A percentile compares a stretch with the other conserved stretches of the same genome.
Conservation (phyloP, 106 monocot species). For the Apostasia shenzhenica region DNA sequence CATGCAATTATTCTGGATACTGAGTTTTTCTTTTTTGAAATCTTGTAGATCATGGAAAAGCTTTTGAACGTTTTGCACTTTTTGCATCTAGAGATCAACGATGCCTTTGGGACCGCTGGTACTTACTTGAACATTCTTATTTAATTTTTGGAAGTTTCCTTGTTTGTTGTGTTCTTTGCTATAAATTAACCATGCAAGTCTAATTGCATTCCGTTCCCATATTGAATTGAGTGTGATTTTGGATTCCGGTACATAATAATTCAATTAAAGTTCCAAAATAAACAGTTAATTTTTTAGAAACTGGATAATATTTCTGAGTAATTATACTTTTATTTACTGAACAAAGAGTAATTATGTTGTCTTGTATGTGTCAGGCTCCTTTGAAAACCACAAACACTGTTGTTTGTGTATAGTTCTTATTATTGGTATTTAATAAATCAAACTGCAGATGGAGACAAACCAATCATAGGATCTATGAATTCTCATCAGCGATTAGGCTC, state of each 20-base stretch:
- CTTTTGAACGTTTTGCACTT: slow-evolving; percentile 90
- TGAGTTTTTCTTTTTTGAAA: not conserved
- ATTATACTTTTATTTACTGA: too few species aligned
- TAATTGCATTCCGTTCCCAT: not conserved
- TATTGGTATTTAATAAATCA: not conserved
- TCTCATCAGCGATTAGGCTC: slow-evolving; percentile 55
- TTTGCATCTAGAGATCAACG: slow-evolving; percentile 79
- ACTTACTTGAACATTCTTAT: slow-evolving; percentile 5
- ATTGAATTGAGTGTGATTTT: not conserved
- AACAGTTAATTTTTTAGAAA: too few species aligned
- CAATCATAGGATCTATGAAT: slow-evolving; percentile 20
- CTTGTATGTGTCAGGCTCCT: too few species aligned
- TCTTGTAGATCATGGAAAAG: slow-evolving; percentile 81
- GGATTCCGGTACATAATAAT: too few species aligned
- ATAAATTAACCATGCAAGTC: not conserved
- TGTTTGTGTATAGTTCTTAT: not conserved
- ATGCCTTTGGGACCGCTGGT: slow-evolving; percentile 81
- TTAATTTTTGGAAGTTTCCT: not conserved
- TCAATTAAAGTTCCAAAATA: too few species aligned
- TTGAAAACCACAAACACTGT: too few species aligned
- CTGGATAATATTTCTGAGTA: too few species aligned
- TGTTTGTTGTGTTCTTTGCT: not conserved
- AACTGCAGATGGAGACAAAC: slow-evolving; percentile 49
- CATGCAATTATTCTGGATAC: too few species aligned
- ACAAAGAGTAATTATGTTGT: too few species aligned